These are phyloP conservation scores for Cyberlindnera mrakii DNA, from an alignment of 805 yeast genomes.

Conservation along the genomic window DNA sequence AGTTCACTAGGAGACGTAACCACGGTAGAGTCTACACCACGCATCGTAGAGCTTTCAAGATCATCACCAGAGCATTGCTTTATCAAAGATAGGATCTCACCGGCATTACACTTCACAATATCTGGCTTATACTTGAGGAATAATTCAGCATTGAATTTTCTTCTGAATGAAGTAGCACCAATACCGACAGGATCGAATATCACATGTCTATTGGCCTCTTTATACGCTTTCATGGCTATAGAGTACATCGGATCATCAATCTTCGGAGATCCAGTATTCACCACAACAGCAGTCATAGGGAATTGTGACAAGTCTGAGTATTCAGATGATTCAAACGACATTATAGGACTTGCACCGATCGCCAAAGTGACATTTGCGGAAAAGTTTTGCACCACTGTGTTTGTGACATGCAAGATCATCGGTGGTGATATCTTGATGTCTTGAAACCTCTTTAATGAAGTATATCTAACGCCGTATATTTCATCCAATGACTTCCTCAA, in stretches of 20 bases:
- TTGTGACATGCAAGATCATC: slow-evolving; percentile 81
- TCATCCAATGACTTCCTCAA: slow-evolving; percentile 26
- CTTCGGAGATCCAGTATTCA: slow-evolving; percentile 70
- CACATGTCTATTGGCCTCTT: slow-evolving; percentile 49
- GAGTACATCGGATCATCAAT: slow-evolving; percentile 33
- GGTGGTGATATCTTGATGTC: slow-evolving; percentile 36
- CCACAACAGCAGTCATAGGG: slow-evolving; percentile 49
- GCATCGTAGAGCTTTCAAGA: slow-evolving; percentile 43
- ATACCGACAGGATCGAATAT: slow-evolving; percentile 92
- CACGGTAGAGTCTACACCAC: slow-evolving; percentile 32
- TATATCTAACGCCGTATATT: slow-evolving; percentile 3
- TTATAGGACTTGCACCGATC: slow-evolving; percentile 79
- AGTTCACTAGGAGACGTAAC: slow-evolving; percentile 21
- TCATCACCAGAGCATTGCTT: slow-evolving; percentile 34
- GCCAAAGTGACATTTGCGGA: slow-evolving; percentile 85
- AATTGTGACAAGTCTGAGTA: slow-evolving; percentile 56
- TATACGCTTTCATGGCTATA: slow-evolving; percentile 54
- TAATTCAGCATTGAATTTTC: slow-evolving; percentile 38
- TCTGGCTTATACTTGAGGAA: slow-evolving; percentile 40
- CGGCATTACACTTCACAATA: slow-evolving; percentile 82
- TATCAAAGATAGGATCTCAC: slow-evolving; percentile 61
- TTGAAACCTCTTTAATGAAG: slow-evolving; percentile 3
- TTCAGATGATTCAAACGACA: slow-evolving; percentile 72
- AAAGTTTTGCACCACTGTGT: slow-evolving; percentile 80
- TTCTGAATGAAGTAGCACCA: slow-evolving; percentile 68